Evolutionary conservation across 495 filamentous ascomycete genomes (phyloP).

Genomic region (Aspergillus kassunensis): DNA sequence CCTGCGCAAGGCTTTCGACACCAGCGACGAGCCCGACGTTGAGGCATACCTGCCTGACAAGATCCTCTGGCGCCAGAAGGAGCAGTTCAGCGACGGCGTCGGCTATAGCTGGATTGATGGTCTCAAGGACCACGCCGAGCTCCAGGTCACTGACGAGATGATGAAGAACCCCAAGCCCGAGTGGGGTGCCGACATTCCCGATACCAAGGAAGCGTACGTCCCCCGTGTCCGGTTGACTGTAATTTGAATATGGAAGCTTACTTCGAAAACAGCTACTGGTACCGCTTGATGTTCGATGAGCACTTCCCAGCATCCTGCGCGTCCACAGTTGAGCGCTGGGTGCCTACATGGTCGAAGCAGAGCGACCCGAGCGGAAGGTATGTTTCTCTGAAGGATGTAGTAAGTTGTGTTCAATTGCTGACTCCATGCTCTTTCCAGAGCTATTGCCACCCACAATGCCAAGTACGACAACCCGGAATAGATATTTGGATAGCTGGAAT

Average conservation of each 20-base stretch:
- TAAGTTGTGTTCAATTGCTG: not conserved
- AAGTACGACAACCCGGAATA: slow-evolving; percentile 55
- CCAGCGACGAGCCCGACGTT: slow-evolving; percentile 70
- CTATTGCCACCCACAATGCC: slow-evolving; percentile 64
- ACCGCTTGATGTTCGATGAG: slow-evolving; percentile 96
- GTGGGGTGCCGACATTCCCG: slow-evolving; percentile 88
- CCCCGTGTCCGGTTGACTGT: slow-evolving; percentile 26
- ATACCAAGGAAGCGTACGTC: slow-evolving; percentile 90
- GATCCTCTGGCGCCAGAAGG: slow-evolving; percentile 98
- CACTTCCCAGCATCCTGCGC: slow-evolving; percentile 92
- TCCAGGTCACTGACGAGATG: slow-evolving; percentile 89
- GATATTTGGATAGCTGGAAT: slow-evolving; percentile 16
- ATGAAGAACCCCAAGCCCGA: slow-evolving; percentile 94
- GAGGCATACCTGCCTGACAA: slow-evolving; percentile 86
- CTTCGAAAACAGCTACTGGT: slow-evolving; percentile 75
- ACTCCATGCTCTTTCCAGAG: slow-evolving; percentile 39
- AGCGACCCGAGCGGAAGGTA: slow-evolving; percentile 90
- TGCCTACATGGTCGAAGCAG: slow-evolving; percentile 96
- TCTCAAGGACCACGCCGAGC: slow-evolving; percentile 87
- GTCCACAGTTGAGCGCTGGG: slow-evolving; percentile 92
- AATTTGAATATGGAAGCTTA: slow-evolving; percentile 8
- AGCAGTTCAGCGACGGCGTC: slow-evolving; percentile 97
- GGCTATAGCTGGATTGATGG: slow-evolving; percentile 99
- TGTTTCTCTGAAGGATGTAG: slow-evolving; percentile 26
- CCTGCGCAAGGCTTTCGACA: slow-evolving; percentile 94